phyloP scores from a whole-genome alignment of 1,284 basidiomycete genomes.

The Malassezia slooffiae region DNA sequence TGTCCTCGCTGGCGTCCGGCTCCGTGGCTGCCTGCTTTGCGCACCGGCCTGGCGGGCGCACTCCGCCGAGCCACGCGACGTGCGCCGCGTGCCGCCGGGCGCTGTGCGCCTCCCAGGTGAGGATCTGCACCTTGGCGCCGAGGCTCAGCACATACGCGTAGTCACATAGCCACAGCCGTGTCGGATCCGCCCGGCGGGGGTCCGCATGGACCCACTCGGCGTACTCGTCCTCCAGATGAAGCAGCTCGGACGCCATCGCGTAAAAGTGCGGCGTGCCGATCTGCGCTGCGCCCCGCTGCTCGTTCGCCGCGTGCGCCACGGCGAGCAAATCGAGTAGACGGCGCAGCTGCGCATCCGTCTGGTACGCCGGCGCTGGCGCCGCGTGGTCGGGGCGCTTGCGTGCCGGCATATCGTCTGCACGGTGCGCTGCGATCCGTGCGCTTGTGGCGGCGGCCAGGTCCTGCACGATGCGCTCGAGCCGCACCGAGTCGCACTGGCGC shows the following conservation, averaged over 20 bases:
- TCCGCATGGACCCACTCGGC: constrained; percentile 3
- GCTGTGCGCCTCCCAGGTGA: constrained; percentile 14
- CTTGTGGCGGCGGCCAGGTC: no score
- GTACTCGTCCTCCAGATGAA: constrained; percentile 1
- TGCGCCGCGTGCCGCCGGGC: constrained; percentile 20
- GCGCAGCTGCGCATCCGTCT: no score
- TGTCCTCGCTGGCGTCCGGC: no score
- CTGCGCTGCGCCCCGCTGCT: background rate
- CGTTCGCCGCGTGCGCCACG: background rate
- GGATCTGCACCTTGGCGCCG: constrained; percentile 23
- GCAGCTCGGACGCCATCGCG: constrained; percentile 4
- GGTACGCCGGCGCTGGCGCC: no score
- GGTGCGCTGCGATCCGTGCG: no score
- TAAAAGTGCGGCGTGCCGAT: background rate
- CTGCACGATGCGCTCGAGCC: no score
- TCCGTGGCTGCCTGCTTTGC: background rate
- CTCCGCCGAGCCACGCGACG: constrained; percentile 14
- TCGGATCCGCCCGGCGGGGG: background rate
- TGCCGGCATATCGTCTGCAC: no score
- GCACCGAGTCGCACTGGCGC: no score
- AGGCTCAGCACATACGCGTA: constrained; percentile 21
- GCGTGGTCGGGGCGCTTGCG: no score
- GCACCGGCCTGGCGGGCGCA: background rate
- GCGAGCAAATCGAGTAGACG: no score
- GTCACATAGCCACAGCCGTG: constrained; percentile 7